phyloP scores from a whole-genome alignment of 306 rosid species.

The Glycine soja region DNA sequence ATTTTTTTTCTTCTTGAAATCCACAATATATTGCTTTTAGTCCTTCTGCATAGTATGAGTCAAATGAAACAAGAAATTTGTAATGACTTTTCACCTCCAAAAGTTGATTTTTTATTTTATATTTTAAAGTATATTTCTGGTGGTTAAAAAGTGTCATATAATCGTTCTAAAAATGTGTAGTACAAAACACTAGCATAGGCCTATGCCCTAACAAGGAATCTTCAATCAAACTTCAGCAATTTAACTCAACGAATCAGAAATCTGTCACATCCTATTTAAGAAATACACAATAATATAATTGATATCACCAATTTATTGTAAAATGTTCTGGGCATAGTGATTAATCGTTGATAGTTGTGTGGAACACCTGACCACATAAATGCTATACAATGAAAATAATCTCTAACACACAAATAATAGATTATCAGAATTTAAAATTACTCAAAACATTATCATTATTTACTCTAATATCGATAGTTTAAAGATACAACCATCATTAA shows the following conservation, averaged over 20 bases:
- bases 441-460: background rate
- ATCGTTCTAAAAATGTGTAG: too few species aligned
- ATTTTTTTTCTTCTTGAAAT: too few species aligned
- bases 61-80: too few species aligned
- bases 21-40: too few species aligned
- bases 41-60: too few species aligned
- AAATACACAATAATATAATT: background rate
- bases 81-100: too few species aligned
- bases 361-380: background rate
- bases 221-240: background rate
- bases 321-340: background rate
- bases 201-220: background rate
- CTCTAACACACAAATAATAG: background rate
- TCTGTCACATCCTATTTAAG: background rate
- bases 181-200: background rate
- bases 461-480: background rate
- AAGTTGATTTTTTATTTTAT: too few species aligned
- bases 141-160: too few species aligned
- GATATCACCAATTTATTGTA: background rate
- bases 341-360: background rate
- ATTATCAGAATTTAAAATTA: background rate
- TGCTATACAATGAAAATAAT: background rate
- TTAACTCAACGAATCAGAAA: background rate
- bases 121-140: too few species aligned
- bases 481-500: background rate